phyloP scores from a whole-genome alignment of 441 rosid species.

The Viola pubescens region DNA sequence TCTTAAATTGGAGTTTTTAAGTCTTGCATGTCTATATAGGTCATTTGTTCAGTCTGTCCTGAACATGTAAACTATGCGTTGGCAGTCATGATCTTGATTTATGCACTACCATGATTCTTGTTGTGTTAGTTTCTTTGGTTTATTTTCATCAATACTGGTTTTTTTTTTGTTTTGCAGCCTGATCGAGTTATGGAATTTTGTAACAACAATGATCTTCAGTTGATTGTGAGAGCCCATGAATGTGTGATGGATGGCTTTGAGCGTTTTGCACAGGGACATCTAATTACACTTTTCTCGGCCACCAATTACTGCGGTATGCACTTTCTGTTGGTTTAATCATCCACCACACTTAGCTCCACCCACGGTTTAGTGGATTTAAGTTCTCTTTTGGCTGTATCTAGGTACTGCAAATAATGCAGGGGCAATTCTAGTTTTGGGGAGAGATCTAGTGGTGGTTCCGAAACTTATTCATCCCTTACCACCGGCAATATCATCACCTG shows the following conservation, averaged over 20 bases:
- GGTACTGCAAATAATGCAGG: constrained; percentile 99
- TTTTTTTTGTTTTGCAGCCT: constrained; percentile 45
- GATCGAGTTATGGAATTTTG: constrained; percentile 99
- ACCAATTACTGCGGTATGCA: constrained; percentile 91
- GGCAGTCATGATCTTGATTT: background rate
- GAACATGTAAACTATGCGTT: background rate
- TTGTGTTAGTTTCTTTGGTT: background rate
- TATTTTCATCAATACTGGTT: constrained; percentile 21
- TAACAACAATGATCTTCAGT: constrained; percentile 92
- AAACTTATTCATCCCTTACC: constrained; percentile 95
- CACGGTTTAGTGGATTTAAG: constrained; percentile 4
- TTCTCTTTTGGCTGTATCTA: constrained; percentile 21
- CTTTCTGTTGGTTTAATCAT: background rate
- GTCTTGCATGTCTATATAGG: no score
- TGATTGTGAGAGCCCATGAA: constrained; percentile 96
- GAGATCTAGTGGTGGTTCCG: constrained; percentile 98
- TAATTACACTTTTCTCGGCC: constrained; percentile 94
- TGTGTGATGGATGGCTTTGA: constrained; percentile 99
- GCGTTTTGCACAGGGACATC: constrained; percentile 96
- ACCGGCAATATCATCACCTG: constrained; percentile 85
- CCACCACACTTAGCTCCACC: background rate
- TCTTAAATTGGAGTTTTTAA: no score
- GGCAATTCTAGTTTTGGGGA: constrained; percentile 92
- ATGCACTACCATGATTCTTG: background rate
- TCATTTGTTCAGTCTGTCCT: no score